These are phyloP conservation scores for Persicaria tinctoria DNA, from an alignment of 148 eudicot species.

Conservation along the genomic window DNA sequence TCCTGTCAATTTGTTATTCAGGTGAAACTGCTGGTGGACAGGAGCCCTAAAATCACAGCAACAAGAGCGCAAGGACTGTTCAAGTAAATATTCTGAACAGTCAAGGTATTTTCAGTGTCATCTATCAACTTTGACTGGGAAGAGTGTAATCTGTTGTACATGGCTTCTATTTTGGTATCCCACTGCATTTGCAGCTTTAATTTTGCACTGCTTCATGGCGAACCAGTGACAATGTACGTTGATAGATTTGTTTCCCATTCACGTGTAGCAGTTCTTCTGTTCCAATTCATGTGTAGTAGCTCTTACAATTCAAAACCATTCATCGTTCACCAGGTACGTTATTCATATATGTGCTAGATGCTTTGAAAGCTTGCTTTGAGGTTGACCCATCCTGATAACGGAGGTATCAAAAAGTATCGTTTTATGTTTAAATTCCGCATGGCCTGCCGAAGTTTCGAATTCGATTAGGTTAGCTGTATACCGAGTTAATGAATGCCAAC, in stretches of 20 bases:
- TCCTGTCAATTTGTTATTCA: background rate
- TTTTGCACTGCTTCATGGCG: background rate
- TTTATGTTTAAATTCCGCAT: too few species aligned
- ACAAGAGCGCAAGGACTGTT: background rate
- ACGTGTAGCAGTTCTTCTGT: too few species aligned
- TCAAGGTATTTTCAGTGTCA: background rate
- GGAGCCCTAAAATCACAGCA: background rate
- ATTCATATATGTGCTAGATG: too few species aligned
- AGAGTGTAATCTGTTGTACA: background rate
- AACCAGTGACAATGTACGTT: background rate
- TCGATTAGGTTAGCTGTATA: too few species aligned
- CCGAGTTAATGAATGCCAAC: too few species aligned
- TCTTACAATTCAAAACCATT: too few species aligned
- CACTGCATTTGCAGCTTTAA: background rate
- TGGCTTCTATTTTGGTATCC: background rate
- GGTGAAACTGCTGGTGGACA: conserved; percentile 1
- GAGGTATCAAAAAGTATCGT: too few species aligned
- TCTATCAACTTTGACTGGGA: background rate
- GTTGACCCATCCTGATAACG: too few species aligned
- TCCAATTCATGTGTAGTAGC: too few species aligned
- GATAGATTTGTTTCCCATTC: background rate
- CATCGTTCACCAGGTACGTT: too few species aligned
- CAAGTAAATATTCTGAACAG: background rate
- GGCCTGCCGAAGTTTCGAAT: too few species aligned
- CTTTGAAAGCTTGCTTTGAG: too few species aligned